A percentile compares a stretch with the other conserved stretches of the same genome.
phyloP scores from a whole-genome alignment of 192 early-diverging fungal species.

The Chytriomyces sp. region DNA sequence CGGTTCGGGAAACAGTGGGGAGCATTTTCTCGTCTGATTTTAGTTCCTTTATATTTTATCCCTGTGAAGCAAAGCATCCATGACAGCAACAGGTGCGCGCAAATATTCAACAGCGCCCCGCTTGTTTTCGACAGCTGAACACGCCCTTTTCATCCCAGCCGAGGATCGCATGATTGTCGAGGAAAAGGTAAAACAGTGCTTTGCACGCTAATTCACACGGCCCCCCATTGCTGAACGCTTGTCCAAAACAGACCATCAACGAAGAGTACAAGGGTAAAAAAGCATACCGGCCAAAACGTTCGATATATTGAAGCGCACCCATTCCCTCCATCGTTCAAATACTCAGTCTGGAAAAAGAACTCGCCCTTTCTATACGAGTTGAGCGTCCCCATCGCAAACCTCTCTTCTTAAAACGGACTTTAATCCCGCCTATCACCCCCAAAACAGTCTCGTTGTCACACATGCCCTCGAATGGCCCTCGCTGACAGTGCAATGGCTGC shows the following conservation, averaged over 20 bases:
- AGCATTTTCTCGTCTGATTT: slow-evolving; percentile 6
- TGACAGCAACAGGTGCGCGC: neutral
- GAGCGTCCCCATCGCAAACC: slow-evolving; percentile 11
- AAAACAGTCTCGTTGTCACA: slow-evolving; percentile 79
- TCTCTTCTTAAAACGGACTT: neutral
- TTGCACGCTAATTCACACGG: neutral
- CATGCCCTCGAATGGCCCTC: slow-evolving; percentile 99
- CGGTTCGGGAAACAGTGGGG: neutral
- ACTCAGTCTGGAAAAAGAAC: slow-evolving; percentile 95
- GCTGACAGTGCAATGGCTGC: slow-evolving; percentile 96
- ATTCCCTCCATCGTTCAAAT: neutral
- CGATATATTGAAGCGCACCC: no score
- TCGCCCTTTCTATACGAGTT: slow-evolving; percentile 98
- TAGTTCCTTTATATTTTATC: neutral
- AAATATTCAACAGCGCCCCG: neutral
- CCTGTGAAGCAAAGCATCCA: neutral
- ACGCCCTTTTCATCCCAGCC: neutral
- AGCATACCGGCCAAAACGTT: neutral
- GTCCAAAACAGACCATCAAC: slow-evolving; percentile 31
- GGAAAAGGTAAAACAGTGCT: slow-evolving; percentile 30
- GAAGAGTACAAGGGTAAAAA: slow-evolving; percentile 40
- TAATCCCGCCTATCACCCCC: no score
- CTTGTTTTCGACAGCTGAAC: neutral
- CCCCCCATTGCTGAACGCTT: neutral
- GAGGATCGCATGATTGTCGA: slow-evolving; percentile 38